Evolutionary conservation across 2,329 filamentous ascomycete species (phyloP).

Genomic region (Botrytis galanthina): DNA sequence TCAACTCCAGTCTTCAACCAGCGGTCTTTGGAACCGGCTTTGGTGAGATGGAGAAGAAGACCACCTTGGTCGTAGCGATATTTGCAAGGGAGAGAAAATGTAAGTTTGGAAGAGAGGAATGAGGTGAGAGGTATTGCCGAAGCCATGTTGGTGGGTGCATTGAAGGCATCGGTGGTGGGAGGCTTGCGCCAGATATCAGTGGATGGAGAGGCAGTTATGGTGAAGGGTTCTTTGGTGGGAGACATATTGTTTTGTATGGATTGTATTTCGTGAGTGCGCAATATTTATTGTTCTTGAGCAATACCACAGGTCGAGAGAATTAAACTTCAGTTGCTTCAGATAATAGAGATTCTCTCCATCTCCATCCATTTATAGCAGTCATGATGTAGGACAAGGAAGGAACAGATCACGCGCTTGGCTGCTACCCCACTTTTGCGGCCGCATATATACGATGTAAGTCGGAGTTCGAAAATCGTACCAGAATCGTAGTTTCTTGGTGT

Average conservation of each 20-base stretch:
- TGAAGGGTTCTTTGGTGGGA: conserved; percentile 13
- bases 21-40: neutral
- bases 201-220: neutral
- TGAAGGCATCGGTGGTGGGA: conserved; percentile 13
- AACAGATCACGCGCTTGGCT: neutral
- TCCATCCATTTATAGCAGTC: neutral
- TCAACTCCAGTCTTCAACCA: conserved; percentile 19
- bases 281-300: neutral
- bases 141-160: conserved; percentile 7
- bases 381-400: neutral
- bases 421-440: neutral
- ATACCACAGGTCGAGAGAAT: neutral
- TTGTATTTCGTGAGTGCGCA: neutral
- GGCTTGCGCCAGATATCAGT: conserved; percentile 20
- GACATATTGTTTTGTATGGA: neutral
- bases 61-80: conserved; percentile 19
- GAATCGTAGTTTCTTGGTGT: neutral
- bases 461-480: neutral
- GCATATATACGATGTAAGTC: neutral
- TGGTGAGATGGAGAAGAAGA: conserved; percentile 12
- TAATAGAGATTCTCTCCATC: neutral
- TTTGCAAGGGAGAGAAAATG: conserved; percentile 12
- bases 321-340: neutral
- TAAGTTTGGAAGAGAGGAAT: neutral
- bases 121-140: neutral